Percentiles rank a stretch among this genome's conserved stretches.
These are phyloP conservation scores for Linderina pennispora DNA, from an alignment of 192 early-diverging fungal genomes.

Conservation along the genomic window DNA sequence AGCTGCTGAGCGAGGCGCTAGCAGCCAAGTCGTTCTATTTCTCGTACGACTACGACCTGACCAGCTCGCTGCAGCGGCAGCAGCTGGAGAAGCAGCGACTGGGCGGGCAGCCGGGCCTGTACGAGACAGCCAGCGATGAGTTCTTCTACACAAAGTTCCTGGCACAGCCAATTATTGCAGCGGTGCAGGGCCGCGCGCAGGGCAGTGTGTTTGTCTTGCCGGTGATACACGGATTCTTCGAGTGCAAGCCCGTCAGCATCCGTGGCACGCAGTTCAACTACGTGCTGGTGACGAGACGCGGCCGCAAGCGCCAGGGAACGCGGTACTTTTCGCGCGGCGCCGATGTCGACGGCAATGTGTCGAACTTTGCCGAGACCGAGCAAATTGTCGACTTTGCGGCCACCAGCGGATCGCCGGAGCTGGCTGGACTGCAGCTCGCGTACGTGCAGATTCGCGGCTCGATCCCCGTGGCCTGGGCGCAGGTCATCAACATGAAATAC, in stretches of 20 bases:
- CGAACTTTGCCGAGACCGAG: slow-evolving; percentile 98
- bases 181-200: background rate
- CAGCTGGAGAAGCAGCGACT: slow-evolving; percentile 11
- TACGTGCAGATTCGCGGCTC: slow-evolving; percentile 95
- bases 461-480: slow-evolving; percentile 92
- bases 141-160: slow-evolving; percentile 93
- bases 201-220: slow-evolving; percentile 80
- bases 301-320: slow-evolving; percentile 75
- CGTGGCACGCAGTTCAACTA: slow-evolving; percentile 71
- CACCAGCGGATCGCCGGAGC: slow-evolving; percentile 4
- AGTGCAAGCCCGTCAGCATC: slow-evolving; percentile 50
- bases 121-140: slow-evolving; percentile 69
- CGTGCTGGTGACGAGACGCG: slow-evolving; percentile 76
- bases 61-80: slow-evolving; percentile 76
- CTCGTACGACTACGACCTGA: slow-evolving; percentile 84
- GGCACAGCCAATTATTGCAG: slow-evolving; percentile 60
- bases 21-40: slow-evolving; percentile 63
- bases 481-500: slow-evolving; percentile 89
- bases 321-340: slow-evolving; percentile 92
- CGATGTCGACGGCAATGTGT: slow-evolving; percentile 86
- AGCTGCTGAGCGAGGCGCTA: slow-evolving; percentile 53
- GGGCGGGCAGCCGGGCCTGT: slow-evolving; percentile 6
- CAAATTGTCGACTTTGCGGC: slow-evolving; percentile 67
- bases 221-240: slow-evolving; percentile 83
- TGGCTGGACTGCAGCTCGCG: slow-evolving; percentile 46